Evolutionary conservation across 768 basidiomycete species (phyloP).

Genomic region (Auricularia heimuer): DNA sequence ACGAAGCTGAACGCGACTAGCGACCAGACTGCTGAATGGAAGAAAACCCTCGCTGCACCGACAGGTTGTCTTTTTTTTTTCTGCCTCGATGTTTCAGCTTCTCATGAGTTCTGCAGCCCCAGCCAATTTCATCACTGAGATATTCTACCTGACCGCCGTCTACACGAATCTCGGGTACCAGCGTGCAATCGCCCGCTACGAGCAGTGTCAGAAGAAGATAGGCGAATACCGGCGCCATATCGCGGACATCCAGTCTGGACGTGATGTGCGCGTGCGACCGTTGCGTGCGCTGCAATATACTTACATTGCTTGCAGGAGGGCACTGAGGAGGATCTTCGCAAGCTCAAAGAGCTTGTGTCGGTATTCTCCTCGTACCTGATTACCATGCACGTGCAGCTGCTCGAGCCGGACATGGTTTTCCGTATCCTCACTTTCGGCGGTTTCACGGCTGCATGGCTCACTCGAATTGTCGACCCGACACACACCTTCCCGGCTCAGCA

Average conservation of each 20-base stretch:
- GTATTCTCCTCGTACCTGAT: not conserved
- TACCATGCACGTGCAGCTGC: slow-evolving; percentile 72
- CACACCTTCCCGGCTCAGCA: slow-evolving; percentile 61
- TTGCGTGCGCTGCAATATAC: no score
- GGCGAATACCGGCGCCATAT: slow-evolving; percentile 71
- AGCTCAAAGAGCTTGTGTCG: not conserved
- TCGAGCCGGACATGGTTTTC: slow-evolving; percentile 77
- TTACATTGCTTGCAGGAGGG: no score
- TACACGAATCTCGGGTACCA: slow-evolving; percentile 85
- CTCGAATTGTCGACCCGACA: slow-evolving; percentile 77
- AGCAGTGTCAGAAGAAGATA: slow-evolving; percentile 60
- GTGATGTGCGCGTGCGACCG: not conserved
- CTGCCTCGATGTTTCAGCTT: not conserved
- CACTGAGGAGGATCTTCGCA: not conserved
- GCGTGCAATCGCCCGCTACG: slow-evolving; percentile 67
- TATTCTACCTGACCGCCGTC: slow-evolving; percentile 82
- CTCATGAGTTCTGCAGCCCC: slow-evolving; percentile 34
- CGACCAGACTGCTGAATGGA: slow-evolving; percentile 75
- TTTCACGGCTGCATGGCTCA: slow-evolving; percentile 90
- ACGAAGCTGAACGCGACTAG: slow-evolving; percentile 90
- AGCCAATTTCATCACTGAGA: slow-evolving; percentile 90
- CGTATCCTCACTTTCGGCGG: slow-evolving; percentile 74
- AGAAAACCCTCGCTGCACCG: slow-evolving; percentile 29
- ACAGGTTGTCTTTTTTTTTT: not conserved
- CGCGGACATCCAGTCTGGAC: not conserved